Base-by-base conservation (phyloP, 306 rosid species). In the Cucurbita ficifolia region DNA sequence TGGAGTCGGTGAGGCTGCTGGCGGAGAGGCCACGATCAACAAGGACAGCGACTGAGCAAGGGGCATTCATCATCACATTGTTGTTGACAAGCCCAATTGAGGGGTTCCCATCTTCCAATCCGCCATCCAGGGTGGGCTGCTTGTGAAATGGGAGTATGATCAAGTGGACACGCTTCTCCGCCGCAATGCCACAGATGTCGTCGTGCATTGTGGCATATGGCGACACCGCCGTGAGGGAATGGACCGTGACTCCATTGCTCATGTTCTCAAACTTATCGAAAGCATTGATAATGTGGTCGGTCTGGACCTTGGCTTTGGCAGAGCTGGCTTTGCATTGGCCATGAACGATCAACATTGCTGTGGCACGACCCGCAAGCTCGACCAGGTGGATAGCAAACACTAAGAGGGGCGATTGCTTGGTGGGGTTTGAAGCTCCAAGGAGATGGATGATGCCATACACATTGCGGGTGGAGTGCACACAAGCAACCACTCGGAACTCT, bases 301-400 rank as follows among this genome's bases (percentile, higher is more conserved):
- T 18, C 0, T 50, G 42, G 43, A 11, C 10, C 52, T 21, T 14
- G 70, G 33, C 22, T 43, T 5, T 1, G 21, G 42, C n/a, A 6
- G 70, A 33, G 39, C 72, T 40, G 13, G 74, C 16, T 39, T 75
- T 79, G 76, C 64, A 75, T 6, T 83, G 59, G 72, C 81, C 84
- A 0, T 85, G 78, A 14, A 85, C 84, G n/a, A 85, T 82, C 43
- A 85, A 59, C 86, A 85, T 85, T 24, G 88, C 81, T 0, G 86
- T 67, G 57, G 82, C 72, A 1, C 76, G 86, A 33, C 81, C 80
- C 3, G 71, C 33, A 29, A 79, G 84, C 74, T 85, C 88, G 1
- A 85, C 82, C 8, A 85, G 84, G 39, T 82, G 86, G 49, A 82
- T 73, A 7, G 81, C 86, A 1, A 82, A 82, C 39, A 76, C 77